Evolutionary conservation across 805 yeast genomes (phyloP), one percentile per base, ranked within the genome.

Genomic region (Yamadazyma scolyti): DNA sequence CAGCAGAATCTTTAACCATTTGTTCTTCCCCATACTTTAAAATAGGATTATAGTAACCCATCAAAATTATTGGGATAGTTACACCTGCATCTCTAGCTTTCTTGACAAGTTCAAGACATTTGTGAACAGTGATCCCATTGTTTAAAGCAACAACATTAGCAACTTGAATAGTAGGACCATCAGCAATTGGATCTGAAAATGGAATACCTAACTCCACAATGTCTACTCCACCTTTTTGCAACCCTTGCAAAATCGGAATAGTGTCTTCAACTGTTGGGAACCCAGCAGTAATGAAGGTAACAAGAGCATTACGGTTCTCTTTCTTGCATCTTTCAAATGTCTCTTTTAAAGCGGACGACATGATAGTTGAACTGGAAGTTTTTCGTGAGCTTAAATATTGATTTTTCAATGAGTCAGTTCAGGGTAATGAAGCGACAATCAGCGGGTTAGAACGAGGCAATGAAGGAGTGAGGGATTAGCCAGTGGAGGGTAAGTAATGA

Each of bases 1-100:
- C 71, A 31, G 79, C 77, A n/a, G 94, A 73, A 41, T 82, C 95
- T 40, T 69, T 64, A 40, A 88, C 77, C 65, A 93, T 70, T 56
- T 77, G 70, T 48, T 81, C 81, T 63, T 93, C 98, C 32, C 97
- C 98, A 54, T 82, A 90, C 44, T 74, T 80, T 54, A 86, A 57
- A 43, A 93, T 78, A 10, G 99, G 99, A 62, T 93, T 93, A 66
- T 87, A 93, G 73, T 93, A 93, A 37, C 99, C 99, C 99, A 93
- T 93, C 32, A 93, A 72, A 26, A 93, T 71, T 34, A 93, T 74
- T 13, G 99, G 99, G 12, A 89, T 76, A 23, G 84, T 77, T 33
- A 93, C 86, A 35, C 98, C 97, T 20, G 69, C 73, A 4, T 60
- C 63, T 63, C 99, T 76, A 19, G 97, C 97, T 44, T 73, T 53